These are phyloP conservation scores for Letharia lupina DNA, from an alignment of 495 filamentous ascomycete species.

Conservation along the genomic window DNA sequence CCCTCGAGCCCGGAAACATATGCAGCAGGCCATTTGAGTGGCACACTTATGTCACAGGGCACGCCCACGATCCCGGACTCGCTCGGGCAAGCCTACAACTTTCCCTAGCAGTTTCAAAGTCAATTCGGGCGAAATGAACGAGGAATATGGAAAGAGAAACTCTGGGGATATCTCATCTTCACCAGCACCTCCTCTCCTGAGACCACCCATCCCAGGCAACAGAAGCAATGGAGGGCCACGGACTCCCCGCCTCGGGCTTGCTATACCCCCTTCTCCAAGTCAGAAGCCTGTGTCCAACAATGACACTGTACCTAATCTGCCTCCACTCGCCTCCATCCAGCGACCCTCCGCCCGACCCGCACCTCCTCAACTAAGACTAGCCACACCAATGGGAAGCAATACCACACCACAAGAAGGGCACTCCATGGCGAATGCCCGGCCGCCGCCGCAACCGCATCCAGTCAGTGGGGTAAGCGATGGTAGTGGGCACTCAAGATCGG, in stretches of 20 bases:
- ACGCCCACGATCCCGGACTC: background rate
- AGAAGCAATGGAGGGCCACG: constrained; percentile 54
- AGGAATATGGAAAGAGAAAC: constrained; percentile 7
- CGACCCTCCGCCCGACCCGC: constrained; percentile 43
- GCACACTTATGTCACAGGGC: background rate
- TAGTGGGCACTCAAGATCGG: constrained; percentile 65
- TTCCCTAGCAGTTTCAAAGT: background rate
- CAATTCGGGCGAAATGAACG: constrained; percentile 13
- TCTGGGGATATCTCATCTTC: constrained; percentile 25
- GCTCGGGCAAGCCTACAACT: background rate
- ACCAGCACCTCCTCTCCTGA: constrained; percentile 68
- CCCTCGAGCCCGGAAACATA: background rate
- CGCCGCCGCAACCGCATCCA: constrained; percentile 40
- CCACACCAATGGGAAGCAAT: constrained; percentile 75
- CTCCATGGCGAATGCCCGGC: constrained; percentile 40
- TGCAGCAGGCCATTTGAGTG: background rate
- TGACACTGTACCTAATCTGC: constrained; percentile 28
- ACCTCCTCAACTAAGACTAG: constrained; percentile 66
- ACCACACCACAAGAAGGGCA: constrained; percentile 55
- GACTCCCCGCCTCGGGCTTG: constrained; percentile 72
- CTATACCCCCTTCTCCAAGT: constrained; percentile 78
- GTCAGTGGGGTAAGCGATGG: constrained; percentile 59
- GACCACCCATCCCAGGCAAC: constrained; percentile 68
- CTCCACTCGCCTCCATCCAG: constrained; percentile 34
- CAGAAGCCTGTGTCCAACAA: constrained; percentile 54